Base-by-base conservation (phyloP, 2,329 filamentous ascomycete species). In the Cordyceps tenuipes region DNA sequence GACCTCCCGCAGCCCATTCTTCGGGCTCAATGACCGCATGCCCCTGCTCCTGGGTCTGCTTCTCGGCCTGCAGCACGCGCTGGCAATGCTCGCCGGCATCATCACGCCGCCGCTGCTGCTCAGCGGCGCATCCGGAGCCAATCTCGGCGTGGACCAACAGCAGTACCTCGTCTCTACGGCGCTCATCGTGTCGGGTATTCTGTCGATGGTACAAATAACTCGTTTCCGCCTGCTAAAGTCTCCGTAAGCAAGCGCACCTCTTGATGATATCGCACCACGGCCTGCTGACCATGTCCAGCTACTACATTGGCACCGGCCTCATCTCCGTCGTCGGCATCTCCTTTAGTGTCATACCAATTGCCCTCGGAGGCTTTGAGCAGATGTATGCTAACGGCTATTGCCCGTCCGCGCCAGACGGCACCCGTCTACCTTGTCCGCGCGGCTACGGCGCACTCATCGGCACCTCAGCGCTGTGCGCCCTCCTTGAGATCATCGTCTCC, bases 51-150 rank as follows among this genome's bases (percentile, higher is more conserved):
- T 90, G 23, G 86, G 84, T 13, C 69, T 89, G 8, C 75, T 90
- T 23, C 76, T 89, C 23, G 87, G 87, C 3, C 80, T 89, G 44
- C 87, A 90, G 68, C 87, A 89, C 73, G 80, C 89, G 1, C 76
- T 94, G 47, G 84, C 88, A 60, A 92, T 94, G 89, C 72, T 89
- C 62, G 86, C 85, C 12, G 84, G 84, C 41, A 80, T 92, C 65
- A 91, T 94, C 62, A 88, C 89, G 2, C 90, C 90, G 41, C 89
- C 90, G 1, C 82, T 94, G 59, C 86, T 92, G 63, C 82, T 94
- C 62, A 74, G 83, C 2, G 79, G 81, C 17, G 71, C 80, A 2
- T 78, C 77, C 41, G 83, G 85, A 29, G 87, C 85, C 61, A 87
- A 91, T 66, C 76, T 94, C 7, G 71, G 75, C 3, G 67, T 76